Percentiles rank a stretch among this genome's conserved stretches.
Evolutionary conservation across 225 moss, liverwort and hornwort genomes (phyloP).

Genomic region (Sphagnum contortum): DNA sequence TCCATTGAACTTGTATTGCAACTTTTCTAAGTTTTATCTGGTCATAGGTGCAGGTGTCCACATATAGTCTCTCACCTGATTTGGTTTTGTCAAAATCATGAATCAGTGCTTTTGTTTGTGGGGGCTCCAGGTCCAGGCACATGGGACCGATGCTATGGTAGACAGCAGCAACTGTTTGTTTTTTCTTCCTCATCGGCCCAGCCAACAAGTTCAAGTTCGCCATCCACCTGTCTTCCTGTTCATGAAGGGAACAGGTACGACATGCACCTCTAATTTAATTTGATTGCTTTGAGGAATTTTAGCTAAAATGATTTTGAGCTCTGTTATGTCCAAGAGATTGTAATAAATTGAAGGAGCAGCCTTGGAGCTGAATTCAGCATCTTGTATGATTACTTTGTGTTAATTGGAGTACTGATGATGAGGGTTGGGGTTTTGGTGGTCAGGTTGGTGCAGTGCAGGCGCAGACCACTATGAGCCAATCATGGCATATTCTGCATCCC

Average conservation of each 20-base stretch:
- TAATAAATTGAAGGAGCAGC: too few species aligned
- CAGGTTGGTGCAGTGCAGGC: constrained; percentile 37
- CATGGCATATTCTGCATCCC: constrained; percentile 14
- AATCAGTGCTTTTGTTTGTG: too few species aligned
- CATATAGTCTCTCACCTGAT: too few species aligned
- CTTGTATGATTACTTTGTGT: too few species aligned
- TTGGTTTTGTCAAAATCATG: too few species aligned
- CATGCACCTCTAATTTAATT: neutral
- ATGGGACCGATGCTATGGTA: constrained; percentile 28
- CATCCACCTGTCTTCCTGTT: constrained; percentile 34
- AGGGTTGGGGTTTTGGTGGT: neutral
- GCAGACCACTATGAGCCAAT: constrained; percentile 44
- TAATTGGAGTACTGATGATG: neutral
- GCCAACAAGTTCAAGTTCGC: constrained; percentile 9
- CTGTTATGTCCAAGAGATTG: too few species aligned
- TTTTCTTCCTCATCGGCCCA: constrained; percentile 32
- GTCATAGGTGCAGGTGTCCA: too few species aligned
- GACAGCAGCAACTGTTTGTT: constrained; percentile 24
- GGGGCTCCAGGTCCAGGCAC: constrained; percentile 20
- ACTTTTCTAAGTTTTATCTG: too few species aligned
- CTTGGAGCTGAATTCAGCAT: too few species aligned
- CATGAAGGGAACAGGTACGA: constrained; percentile 40
- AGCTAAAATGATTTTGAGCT: too few species aligned
- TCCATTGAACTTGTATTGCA: too few species aligned
- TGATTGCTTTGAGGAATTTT: too few species aligned